Base-by-base conservation (phyloP, 163 green algal species). In the Chlamydomonas reinhardtii region DNA sequence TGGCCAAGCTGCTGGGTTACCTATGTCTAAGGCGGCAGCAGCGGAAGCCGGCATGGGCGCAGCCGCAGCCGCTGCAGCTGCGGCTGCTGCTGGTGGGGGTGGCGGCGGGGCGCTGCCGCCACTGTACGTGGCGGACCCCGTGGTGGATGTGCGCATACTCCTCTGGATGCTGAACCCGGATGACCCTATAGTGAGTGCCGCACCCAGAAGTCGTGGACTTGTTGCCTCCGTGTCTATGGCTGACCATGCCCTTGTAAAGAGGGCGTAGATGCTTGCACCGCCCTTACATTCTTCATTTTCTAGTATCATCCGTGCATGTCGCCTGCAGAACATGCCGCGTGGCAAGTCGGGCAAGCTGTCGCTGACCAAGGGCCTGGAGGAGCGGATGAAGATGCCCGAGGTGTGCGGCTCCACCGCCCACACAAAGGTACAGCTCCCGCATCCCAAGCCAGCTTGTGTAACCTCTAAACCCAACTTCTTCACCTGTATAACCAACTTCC, bases 131-230 rank as follows among this genome's bases (percentile, higher is more conserved):
- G 48, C 56, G 0, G 88, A 94, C 37, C 89, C 92, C 4, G 25
- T 96, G 29, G 93, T 98, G n/a, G 95, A 98, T 74, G 93, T 96
- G 74, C 93, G 94, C 20, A 89, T 98, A 12, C 90, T 93, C 12
- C 74, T 92, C 24, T 98, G 94, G 93, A 82, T 97, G 77, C 82
- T 95, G 11, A 89, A 89, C 24, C 93, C 94, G 0, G 90, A 66
- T 56, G 84, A 84, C 48, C 64, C 66, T 25, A 73, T 84, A 34
- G 83, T 88, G 34, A 70, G 62, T 65, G 17, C 17, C 8, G 39
- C 39, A 48, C 39, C 5, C 5, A 48, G 8, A 48, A 5, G 39
- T 8, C 5, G 39, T 48, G 5, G 39, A 8, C 39, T 8, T 8
- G 39, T 8, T 48, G 8, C 39, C 39, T 14, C 5, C 8, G 8